Evolutionary conservation across 495 filamentous ascomycete species (phyloP).

Genomic region (Lophiostoma macrostomum): DNA sequence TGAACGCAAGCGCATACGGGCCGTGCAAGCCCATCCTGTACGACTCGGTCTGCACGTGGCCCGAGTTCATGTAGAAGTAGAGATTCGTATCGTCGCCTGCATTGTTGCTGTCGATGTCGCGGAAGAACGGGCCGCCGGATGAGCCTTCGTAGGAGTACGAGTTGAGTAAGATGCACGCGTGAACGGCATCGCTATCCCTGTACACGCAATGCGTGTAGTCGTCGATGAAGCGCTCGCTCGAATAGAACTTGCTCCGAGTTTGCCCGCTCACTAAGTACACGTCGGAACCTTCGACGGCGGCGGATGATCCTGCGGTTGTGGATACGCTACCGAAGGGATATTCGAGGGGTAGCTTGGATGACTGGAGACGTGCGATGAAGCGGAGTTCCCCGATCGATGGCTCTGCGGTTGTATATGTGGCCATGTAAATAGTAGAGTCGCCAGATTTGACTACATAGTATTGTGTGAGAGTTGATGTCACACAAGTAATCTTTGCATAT

Average conservation of each 20-base stretch:
- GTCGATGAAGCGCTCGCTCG: slow-evolving; percentile 64
- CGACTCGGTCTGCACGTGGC: slow-evolving; percentile 60
- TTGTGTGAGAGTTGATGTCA: slow-evolving; percentile 58
- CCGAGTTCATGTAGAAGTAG: slow-evolving; percentile 69
- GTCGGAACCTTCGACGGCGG: slow-evolving; percentile 59
- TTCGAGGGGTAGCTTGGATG: slow-evolving; percentile 54
- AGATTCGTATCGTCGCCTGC: slow-evolving; percentile 55
- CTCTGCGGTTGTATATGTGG: slow-evolving; percentile 59
- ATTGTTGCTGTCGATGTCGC: slow-evolving; percentile 66
- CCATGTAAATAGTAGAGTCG: slow-evolving; percentile 60
- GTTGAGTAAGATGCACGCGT: slow-evolving; percentile 50
- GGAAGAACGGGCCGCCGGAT: slow-evolving; percentile 56
- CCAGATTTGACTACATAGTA: slow-evolving; percentile 61
- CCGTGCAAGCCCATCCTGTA: slow-evolving; percentile 65
- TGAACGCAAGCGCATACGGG: slow-evolving; percentile 61
- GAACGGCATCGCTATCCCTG: slow-evolving; percentile 45
- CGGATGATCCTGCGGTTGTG: slow-evolving; percentile 50
- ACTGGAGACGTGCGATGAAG: slow-evolving; percentile 61
- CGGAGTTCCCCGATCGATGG: slow-evolving; percentile 61
- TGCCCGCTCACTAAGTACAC: slow-evolving; percentile 60
- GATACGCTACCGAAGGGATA: slow-evolving; percentile 50
- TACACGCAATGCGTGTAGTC: slow-evolving; percentile 60
- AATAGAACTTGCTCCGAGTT: slow-evolving; percentile 69
- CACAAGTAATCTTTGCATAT: slow-evolving; percentile 62
- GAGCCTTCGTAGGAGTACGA: slow-evolving; percentile 48